Evolutionary conservation across 1,139 yeast species (phyloP).

Genomic region (Yamadazyma membranifaciens): DNA sequence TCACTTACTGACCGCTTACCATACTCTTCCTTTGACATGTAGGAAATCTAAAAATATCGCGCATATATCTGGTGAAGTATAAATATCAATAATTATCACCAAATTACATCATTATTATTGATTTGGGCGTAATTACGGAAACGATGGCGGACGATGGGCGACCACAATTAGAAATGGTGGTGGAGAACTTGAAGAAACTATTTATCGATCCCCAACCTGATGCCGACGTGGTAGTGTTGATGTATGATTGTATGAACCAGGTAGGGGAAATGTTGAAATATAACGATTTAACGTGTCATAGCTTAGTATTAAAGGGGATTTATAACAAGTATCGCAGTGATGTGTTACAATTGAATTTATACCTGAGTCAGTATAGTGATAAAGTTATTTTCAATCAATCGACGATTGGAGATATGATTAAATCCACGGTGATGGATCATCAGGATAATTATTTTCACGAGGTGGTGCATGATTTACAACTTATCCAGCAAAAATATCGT

Average conservation of each 20-base stretch:
- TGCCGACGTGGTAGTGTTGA: conserved; percentile 4
- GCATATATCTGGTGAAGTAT: not conserved
- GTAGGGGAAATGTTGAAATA: conserved; percentile 1
- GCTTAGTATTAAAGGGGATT: conserved; percentile 6
- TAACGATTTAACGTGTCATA: not conserved
- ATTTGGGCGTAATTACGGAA: too few relatives aligned
- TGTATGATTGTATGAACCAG: conserved; percentile 4
- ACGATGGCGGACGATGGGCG: not conserved
- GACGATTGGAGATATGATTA: not conserved
- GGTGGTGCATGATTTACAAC: not conserved
- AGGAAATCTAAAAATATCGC: not conserved
- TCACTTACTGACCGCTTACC: conserved; percentile 6
- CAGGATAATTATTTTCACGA: conserved; percentile 2
- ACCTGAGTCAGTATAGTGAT: not conserved
- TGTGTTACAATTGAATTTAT: conserved; percentile 7
- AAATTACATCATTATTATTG: too few relatives aligned
- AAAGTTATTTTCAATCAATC: not conserved
- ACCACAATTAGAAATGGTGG: not conserved
- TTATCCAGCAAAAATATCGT: not conserved
- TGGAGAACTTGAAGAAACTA: not conserved
- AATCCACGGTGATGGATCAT: not conserved
- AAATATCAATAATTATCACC: too few relatives aligned
- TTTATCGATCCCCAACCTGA: not conserved
- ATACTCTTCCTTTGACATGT: conserved; percentile 1
- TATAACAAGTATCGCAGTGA: conserved; percentile 10